A percentile compares a stretch with the other conserved stretches of the same genome.
Conservation (phyloP, 140 eudicot genomes). For the Senecio squalidus region DNA sequence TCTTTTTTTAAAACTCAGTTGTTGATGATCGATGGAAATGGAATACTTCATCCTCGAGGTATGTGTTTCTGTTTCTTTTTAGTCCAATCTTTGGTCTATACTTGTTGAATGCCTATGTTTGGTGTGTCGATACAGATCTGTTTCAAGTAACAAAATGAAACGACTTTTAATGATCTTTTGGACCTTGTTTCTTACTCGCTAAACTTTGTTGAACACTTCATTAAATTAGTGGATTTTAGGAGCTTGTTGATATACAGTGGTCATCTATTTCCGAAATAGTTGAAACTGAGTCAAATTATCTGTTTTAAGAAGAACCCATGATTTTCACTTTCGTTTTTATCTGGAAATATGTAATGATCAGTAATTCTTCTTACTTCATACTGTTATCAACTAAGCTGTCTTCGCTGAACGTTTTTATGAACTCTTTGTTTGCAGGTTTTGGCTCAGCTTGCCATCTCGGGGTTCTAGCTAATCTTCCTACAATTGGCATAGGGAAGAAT, state of each 20-base stretch:
- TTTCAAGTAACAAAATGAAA: too few relatives aligned
- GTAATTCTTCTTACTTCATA: background rate
- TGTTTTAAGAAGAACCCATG: background rate
- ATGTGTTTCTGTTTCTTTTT: conserved; percentile 31
- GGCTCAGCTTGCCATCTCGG: conserved; percentile 99
- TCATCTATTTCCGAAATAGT: background rate
- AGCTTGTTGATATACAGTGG: too few relatives aligned
- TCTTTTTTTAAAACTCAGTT: conserved; percentile 35
- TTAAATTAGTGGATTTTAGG: too few relatives aligned
- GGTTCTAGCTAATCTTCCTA: conserved; percentile 78
- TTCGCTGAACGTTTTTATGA: conserved; percentile 15
- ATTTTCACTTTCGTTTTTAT: background rate
- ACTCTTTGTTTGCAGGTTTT: conserved; percentile 52
- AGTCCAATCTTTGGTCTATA: conserved; percentile 1
- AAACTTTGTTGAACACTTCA: background rate
- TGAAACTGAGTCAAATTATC: background rate
- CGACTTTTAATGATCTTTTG: conserved; percentile 8
- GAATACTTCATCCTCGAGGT: conserved; percentile 98
- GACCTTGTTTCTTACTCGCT: too few relatives aligned
- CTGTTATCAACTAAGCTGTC: background rate
- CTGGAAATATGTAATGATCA: background rate
- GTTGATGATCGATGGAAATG: conserved; percentile 98
- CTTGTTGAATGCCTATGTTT: conserved; percentile 1
- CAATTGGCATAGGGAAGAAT: conserved; percentile 91
- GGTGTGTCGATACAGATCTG: too few relatives aligned